Conservation (phyloP, 148 eudicot species). For the Diospyros kaki region DNA sequence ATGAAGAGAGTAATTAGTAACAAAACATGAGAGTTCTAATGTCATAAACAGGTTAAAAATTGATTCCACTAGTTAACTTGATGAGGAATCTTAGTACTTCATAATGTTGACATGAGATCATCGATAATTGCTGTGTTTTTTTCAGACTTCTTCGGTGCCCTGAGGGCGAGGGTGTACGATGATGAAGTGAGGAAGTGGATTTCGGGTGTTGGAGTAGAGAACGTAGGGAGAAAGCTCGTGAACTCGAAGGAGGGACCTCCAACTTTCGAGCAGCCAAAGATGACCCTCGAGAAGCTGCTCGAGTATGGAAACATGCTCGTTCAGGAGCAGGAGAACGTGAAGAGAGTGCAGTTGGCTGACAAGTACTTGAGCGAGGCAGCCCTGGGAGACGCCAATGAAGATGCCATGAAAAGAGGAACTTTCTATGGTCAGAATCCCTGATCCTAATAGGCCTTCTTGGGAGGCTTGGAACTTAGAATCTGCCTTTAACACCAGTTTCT, state of each 20-base stretch:
- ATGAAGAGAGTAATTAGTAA: too few relatives aligned
- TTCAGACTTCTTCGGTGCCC: constrained; percentile 44
- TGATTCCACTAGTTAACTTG: too few relatives aligned
- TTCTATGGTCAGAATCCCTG: constrained; percentile 27
- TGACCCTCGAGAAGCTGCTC: constrained; percentile 32
- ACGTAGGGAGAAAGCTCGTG: constrained; percentile 32
- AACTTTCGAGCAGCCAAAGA: constrained; percentile 31
- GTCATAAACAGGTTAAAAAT: background rate
- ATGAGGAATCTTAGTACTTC: too few relatives aligned
- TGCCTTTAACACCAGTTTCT: background rate
- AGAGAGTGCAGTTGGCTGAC: constrained; percentile 37
- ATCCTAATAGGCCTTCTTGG: constrained; percentile 2
- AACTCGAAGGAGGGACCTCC: constrained; percentile 37
- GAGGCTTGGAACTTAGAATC: background rate
- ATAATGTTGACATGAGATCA: background rate
- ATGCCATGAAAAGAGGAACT: constrained; percentile 31
- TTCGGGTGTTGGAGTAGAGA: constrained; percentile 24
- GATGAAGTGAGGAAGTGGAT: constrained; percentile 43
- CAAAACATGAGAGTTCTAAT: background rate
- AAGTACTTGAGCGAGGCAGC: constrained; percentile 42
- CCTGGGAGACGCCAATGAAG: constrained; percentile 38
- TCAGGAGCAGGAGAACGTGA: constrained; percentile 41
- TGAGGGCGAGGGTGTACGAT: constrained; percentile 42
- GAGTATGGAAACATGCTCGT: constrained; percentile 41
- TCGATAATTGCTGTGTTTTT: background rate